phyloP scores from a whole-genome alignment of 2,329 filamentous ascomycete species.

The Aspergillus sp. region DNA sequence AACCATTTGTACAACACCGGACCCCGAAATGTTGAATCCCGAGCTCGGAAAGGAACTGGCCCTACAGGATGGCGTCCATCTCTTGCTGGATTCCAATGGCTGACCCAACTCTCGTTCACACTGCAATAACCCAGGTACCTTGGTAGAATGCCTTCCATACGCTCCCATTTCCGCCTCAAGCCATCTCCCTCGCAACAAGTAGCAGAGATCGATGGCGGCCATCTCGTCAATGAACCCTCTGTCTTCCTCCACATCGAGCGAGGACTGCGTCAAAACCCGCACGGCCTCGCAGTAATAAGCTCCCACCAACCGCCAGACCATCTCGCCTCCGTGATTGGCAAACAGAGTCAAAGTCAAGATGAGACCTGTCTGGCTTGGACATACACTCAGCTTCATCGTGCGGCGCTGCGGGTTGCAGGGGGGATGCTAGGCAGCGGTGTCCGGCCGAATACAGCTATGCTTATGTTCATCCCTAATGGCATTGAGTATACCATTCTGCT shows the following conservation, averaged over 20 bases:
- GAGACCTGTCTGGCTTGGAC: not conserved
- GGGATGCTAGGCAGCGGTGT: not conserved
- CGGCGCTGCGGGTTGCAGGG: not conserved
- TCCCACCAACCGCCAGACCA: not conserved
- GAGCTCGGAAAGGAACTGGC: not conserved
- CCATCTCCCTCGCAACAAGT: not conserved
- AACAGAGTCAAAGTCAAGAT: not conserved
- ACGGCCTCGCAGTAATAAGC: not conserved
- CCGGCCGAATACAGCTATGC: not conserved
- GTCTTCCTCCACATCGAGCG: constrained; percentile 1
- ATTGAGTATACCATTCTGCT: not conserved
- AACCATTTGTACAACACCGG: not conserved
- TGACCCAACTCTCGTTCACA: no score
- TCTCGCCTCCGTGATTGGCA: not conserved
- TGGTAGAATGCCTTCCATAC: not conserved
- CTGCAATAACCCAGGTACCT: not conserved
- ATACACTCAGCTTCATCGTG: not conserved
- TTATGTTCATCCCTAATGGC: not conserved
- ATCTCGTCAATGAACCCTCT: not conserved
- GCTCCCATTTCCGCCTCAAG: not conserved
- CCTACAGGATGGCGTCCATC: no score
- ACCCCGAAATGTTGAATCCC: not conserved
- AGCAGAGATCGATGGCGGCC: not conserved
- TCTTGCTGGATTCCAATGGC: no score
- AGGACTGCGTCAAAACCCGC: not conserved